Percentiles rank a stretch among this genome's conserved stretches.
phyloP scores from a whole-genome alignment of 805 yeast species.

The Monosporozyma aerobia region DNA sequence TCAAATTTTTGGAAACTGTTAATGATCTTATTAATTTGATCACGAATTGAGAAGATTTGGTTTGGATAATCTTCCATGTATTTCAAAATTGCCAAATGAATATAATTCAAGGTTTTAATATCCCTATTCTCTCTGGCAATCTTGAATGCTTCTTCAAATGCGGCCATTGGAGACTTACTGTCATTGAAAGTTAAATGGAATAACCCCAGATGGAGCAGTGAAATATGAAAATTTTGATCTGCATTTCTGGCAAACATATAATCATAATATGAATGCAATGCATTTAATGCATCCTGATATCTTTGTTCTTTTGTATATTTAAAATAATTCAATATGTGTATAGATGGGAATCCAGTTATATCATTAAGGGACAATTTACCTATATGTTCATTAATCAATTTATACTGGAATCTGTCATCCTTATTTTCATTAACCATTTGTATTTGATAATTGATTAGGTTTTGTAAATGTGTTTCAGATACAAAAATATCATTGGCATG shows the following conservation, averaged over 20 bases:
- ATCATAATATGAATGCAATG: slow-evolving; percentile 57
- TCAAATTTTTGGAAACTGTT: slow-evolving; percentile 37
- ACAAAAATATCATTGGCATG: slow-evolving; percentile 2
- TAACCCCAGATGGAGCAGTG: slow-evolving; percentile 61
- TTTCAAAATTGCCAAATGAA: slow-evolving; percentile 65
- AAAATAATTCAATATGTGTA: slow-evolving; percentile 19
- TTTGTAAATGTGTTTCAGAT: slow-evolving; percentile 16
- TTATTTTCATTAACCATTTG: not conserved
- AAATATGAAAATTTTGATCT: slow-evolving; percentile 64
- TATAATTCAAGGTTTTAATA: slow-evolving; percentile 56
- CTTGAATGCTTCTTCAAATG: slow-evolving; percentile 78
- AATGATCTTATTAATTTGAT: slow-evolving; percentile 56
- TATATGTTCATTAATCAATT: not conserved
- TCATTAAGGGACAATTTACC: slow-evolving; percentile 13
- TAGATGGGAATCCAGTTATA: slow-evolving; percentile 20
- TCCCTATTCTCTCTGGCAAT: slow-evolving; percentile 85
- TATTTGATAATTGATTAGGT: slow-evolving; percentile 18
- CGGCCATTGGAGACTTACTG: slow-evolving; percentile 58
- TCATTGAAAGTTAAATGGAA: slow-evolving; percentile 62
- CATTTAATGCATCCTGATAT: slow-evolving; percentile 35
- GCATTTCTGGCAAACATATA: slow-evolving; percentile 62
- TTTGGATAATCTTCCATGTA: slow-evolving; percentile 63
- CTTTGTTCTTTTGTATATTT: slow-evolving; percentile 9
- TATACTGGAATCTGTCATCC: not conserved
- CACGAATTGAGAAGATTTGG: slow-evolving; percentile 40